Conservation (phyloP, 2,329 filamentous ascomycete genomes). For the Penicillium griseofulvum region DNA sequence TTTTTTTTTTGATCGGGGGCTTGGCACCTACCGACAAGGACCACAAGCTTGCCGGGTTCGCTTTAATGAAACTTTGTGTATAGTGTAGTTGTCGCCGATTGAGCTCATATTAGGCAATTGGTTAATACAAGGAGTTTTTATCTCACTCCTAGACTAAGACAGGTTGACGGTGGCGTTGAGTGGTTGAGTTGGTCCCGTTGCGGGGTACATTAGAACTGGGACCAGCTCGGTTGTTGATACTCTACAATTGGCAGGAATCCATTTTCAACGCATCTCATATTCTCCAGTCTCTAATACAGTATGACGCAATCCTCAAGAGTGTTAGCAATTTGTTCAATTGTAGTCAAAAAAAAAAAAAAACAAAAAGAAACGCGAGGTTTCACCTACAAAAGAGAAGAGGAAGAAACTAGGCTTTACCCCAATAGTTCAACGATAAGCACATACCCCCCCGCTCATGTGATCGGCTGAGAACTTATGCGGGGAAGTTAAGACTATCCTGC, state of each 20-base stretch:
- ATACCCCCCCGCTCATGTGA: slow-evolving; percentile 10
- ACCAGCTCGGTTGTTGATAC: neutral
- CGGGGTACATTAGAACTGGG: neutral
- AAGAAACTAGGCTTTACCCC: too few relatives aligned
- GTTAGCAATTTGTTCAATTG: neutral
- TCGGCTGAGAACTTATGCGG: slow-evolving; percentile 1
- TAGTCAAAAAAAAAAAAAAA: neutral
- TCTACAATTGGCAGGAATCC: neutral
- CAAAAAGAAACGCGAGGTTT: neutral
- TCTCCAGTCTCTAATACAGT: neutral
- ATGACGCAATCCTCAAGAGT: neutral
- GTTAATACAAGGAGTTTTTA: neutral
- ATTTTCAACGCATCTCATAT: neutral
- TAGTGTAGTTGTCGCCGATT: slow-evolving; percentile 20
- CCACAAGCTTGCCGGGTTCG: slow-evolving; percentile 28
- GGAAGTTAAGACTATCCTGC: neutral
- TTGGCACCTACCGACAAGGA: slow-evolving; percentile 24
- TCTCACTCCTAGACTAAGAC: too few relatives aligned
- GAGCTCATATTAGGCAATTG: neutral
- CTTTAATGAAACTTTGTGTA: slow-evolving; percentile 28
- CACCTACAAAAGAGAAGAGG: neutral
- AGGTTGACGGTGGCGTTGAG: too few relatives aligned
- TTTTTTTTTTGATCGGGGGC: neutral
- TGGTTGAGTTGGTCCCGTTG: neutral
- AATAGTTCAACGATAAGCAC: too few relatives aligned